Conservation (phyloP, 306 rosid species). For the Mimosa bimucronata region DNA sequence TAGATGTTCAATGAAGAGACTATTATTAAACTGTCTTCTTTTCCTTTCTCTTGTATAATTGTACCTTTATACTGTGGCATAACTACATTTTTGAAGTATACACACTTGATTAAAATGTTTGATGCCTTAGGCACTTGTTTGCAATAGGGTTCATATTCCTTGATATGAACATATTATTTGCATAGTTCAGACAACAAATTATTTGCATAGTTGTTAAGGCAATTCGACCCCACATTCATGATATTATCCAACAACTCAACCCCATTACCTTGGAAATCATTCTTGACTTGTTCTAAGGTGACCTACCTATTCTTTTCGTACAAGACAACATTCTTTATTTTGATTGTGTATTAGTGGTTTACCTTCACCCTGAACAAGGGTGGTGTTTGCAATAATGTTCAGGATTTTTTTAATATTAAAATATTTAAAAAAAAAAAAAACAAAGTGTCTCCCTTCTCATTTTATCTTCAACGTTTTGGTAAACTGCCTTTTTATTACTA, state of each 20-base stretch:
- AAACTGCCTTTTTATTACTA: constrained; percentile 38
- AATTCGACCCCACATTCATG: not conserved
- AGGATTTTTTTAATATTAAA: not conserved
- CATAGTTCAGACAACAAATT: not conserved
- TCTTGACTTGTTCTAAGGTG: not conserved
- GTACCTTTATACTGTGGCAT: no score
- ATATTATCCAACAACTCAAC: not conserved
- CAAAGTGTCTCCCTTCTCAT: not conserved
- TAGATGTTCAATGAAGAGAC: no score
- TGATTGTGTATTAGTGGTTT: not conserved
- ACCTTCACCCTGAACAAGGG: not conserved
- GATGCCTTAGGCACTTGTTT: not conserved
- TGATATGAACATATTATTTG: no score
- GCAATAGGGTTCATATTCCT: no score
- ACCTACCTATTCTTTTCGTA: not conserved
- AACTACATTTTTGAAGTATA: no score
- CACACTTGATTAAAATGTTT: no score
- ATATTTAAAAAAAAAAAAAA: not conserved
- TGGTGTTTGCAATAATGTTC: not conserved
- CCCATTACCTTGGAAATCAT: not conserved
- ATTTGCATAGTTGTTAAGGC: not conserved
- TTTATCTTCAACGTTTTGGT: constrained; percentile 21
- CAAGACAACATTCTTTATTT: not conserved
- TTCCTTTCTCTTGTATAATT: no score
- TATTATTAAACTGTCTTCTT: no score